These are phyloP conservation scores for Corylus avellana DNA, from an alignment of 306 rosid genomes.

Conservation along the genomic window DNA sequence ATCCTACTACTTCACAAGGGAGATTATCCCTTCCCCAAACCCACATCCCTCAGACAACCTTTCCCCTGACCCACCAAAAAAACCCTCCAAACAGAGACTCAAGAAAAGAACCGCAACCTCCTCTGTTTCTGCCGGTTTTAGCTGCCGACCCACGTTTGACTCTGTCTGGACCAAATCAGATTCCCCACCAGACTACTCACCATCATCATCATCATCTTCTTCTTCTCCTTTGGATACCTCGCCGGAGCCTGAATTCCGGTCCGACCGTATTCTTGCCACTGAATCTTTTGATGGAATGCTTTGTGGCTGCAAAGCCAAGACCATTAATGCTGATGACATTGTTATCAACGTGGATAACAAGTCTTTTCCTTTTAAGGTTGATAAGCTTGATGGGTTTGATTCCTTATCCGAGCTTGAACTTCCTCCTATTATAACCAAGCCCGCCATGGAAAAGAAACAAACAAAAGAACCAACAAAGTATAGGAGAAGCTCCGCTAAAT, in stretches of 20 bases:
- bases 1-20: constrained; percentile 79
- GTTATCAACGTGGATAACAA: constrained; percentile 58
- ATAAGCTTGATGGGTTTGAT: constrained; percentile 35
- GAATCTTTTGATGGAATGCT: constrained; percentile 38
- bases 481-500: constrained; percentile 30
- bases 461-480: constrained; percentile 16
- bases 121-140: constrained; percentile 47
- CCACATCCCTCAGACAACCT: constrained; percentile 25
- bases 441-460: constrained; percentile 37
- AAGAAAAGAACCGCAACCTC: constrained; percentile 37
- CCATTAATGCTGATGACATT: constrained; percentile 43
- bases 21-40: constrained; percentile 46
- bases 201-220: too few species aligned
- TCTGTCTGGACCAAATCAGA: constrained; percentile 58
- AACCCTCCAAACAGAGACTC: constrained; percentile 52
- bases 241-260: constrained; percentile 50
- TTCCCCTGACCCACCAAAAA: constrained; percentile 48
- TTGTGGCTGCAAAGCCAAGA: constrained; percentile 15
- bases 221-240: constrained; percentile 49
- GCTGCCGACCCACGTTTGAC: constrained; percentile 51
- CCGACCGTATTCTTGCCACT: constrained; percentile 67
- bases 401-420: constrained; percentile 53
- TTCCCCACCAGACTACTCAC: constrained; percentile 41
- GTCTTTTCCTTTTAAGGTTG: constrained; percentile 37
- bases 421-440: constrained; percentile 75